Evolutionary conservation across 1,284 basidiomycete genomes (phyloP).

Genomic region (Schizophyllum amplum): DNA sequence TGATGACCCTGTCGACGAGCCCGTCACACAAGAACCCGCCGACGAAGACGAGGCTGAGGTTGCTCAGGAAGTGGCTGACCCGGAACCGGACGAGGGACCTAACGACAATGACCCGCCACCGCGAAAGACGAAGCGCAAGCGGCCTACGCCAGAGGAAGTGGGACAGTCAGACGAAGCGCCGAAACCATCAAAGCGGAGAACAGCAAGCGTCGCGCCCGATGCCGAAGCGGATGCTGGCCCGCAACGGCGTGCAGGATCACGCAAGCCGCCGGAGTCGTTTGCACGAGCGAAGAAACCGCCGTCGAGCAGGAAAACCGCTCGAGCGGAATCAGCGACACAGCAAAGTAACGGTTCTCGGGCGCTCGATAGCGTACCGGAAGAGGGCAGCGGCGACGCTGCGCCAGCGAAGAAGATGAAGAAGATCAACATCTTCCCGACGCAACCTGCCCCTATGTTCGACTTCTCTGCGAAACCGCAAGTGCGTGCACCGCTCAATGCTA

Average conservation of each 20-base stretch:
- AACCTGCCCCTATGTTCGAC: conserved; percentile 18
- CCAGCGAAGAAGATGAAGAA: conserved; percentile 51
- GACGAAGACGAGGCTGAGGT: neutral
- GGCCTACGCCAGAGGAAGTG: conserved; percentile 11
- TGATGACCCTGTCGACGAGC: conserved; percentile 10
- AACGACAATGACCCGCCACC: conserved; percentile 5
- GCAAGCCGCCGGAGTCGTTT: conserved; percentile 3
- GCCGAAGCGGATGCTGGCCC: conserved; percentile 8
- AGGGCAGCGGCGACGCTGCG: conserved; percentile 16
- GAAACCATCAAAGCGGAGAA: neutral
- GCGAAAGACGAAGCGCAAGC: conserved; percentile 16
- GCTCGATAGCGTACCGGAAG: conserved; percentile 18
- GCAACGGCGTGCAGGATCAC: conserved; percentile 5
- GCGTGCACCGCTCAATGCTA: conserved; percentile 1
- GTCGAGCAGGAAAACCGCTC: conserved; percentile 7
- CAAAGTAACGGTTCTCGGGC: neutral
- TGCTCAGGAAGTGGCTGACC: neutral
- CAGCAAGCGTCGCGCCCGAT: conserved; percentile 7
- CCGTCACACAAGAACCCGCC: neutral
- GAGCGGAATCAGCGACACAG: neutral
- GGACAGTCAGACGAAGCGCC: conserved; percentile 9
- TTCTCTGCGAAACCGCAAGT: conserved; percentile 27
- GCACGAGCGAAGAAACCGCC: conserved; percentile 1
- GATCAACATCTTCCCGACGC: conserved; percentile 44
- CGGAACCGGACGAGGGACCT: neutral